Evolutionary conservation across 2,329 filamentous ascomycete species (phyloP).

Genomic region (Cyanodermella asteris): DNA sequence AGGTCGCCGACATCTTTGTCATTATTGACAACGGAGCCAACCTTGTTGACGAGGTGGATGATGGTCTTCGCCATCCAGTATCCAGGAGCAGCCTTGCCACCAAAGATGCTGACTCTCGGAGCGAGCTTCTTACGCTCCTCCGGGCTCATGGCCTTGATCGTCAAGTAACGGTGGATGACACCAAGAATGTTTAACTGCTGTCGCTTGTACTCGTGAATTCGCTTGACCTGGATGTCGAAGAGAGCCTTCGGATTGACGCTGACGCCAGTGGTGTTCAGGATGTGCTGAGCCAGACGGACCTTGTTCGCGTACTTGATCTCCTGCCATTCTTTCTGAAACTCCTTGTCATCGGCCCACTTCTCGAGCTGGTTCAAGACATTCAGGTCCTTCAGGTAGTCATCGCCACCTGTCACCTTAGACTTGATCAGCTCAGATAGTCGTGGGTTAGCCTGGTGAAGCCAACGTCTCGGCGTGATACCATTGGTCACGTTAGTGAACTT

Average conservation of each 20-base stretch:
- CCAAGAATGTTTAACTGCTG: slow-evolving; percentile 99
- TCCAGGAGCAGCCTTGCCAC: slow-evolving; percentile 88
- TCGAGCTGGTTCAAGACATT: slow-evolving; percentile 74
- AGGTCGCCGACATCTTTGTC: slow-evolving; percentile 81
- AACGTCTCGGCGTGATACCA: slow-evolving; percentile 84
- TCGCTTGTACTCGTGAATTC: slow-evolving; percentile 97
- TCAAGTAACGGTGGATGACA: slow-evolving; percentile 82
- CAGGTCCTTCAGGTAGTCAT: slow-evolving; percentile 76
- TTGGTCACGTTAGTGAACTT: slow-evolving; percentile 99
- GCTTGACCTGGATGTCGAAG: slow-evolving; percentile 96
- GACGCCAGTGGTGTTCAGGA: slow-evolving; percentile 60
- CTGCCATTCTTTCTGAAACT: slow-evolving; percentile 83
- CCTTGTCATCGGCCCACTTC: slow-evolving; percentile 59
- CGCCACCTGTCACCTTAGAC: slow-evolving; percentile 61
- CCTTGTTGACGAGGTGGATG: slow-evolving; percentile 87
- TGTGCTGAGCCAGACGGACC: slow-evolving; percentile 72
- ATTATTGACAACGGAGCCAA: slow-evolving; percentile 75
- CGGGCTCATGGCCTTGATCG: slow-evolving; percentile 63
- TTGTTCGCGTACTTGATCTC: slow-evolving; percentile 97
- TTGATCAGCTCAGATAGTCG: slow-evolving; percentile 79
- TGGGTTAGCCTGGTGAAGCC: slow-evolving; percentile 95
- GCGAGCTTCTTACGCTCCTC: slow-evolving; percentile 71
- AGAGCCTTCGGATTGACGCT: slow-evolving; percentile 69
- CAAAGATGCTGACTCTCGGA: slow-evolving; percentile 85
- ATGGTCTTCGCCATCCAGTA: slow-evolving; percentile 99